Conservation (phyloP, 2,329 filamentous ascomycete species). For the Pseudocercospora crystallina region DNA sequence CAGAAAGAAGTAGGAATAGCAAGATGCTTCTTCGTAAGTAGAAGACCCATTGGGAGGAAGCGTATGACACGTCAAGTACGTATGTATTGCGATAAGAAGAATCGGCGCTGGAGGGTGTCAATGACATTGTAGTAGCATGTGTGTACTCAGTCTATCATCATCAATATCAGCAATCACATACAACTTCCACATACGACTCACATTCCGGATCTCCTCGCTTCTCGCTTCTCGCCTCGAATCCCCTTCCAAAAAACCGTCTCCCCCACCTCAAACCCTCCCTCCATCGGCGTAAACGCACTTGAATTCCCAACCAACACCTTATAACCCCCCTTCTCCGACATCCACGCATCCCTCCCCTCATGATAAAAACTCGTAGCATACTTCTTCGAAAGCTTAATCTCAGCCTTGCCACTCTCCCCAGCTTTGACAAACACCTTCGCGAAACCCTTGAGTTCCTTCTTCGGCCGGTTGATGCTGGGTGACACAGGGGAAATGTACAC, state of each 20-base stretch:
- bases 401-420: conserved; percentile 57
- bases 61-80: no score
- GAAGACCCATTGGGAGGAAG: no score
- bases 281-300: conserved; percentile 54
- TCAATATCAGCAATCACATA: no score
- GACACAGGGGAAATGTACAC: conserved; percentile 65
- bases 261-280: conserved; percentile 55
- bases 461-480: conserved; percentile 62
- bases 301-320: conserved; percentile 61
- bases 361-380: conserved; percentile 70
- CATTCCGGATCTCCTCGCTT: no score
- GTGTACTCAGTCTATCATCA: no score
- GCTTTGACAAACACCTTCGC: conserved; percentile 61
- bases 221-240: conserved; percentile 33
- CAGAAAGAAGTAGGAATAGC: no score
- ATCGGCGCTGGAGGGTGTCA: no score
- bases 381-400: conserved; percentile 61
- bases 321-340: conserved; percentile 65
- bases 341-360: conserved; percentile 65
- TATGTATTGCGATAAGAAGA: no score
- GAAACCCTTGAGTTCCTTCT: conserved; percentile 71
- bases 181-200: no score
- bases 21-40: no score
- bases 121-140: no score
- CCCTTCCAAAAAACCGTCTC: conserved; percentile 69